These are phyloP conservation scores for Nicotiana attenuata DNA, from an alignment of 257 asterid genomes.

Conservation along the genomic window DNA sequence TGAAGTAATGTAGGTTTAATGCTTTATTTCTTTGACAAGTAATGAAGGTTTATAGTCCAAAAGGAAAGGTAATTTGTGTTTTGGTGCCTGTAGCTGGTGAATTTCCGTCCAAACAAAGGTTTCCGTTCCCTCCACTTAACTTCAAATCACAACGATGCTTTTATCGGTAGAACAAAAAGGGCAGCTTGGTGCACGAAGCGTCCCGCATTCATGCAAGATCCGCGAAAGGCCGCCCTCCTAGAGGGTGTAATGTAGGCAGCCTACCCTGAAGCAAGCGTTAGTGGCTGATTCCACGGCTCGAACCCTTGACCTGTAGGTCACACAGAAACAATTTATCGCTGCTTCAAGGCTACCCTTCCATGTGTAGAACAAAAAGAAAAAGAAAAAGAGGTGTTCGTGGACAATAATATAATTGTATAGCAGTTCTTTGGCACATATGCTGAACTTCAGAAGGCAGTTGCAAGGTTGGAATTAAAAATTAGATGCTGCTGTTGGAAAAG, in stretches of 20 bases:
- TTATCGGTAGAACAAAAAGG: background rate
- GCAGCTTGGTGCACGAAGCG: too few species aligned
- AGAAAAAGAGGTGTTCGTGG: background rate
- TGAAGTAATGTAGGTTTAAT: background rate
- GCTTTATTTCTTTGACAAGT: conserved; percentile 2
- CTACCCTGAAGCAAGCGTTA: too few species aligned
- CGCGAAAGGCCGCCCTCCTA: too few species aligned
- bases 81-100: background rate
- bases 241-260: too few species aligned
- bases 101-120: background rate
- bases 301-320: too few species aligned
- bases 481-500: background rate
- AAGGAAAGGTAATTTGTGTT: background rate
- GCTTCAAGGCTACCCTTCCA: too few species aligned
- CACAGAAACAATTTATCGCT: too few species aligned
- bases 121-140: background rate
- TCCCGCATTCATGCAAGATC: too few species aligned
- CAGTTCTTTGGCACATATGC: background rate
- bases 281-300: too few species aligned
- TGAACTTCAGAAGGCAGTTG: background rate
- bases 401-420: background rate
- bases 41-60: background rate
- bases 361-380: background rate
- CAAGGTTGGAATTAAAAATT: background rate
- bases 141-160: background rate